Evolutionary conservation across 2,329 filamentous ascomycete species (phyloP).

Genomic region (Zymoseptoria brevis): DNA sequence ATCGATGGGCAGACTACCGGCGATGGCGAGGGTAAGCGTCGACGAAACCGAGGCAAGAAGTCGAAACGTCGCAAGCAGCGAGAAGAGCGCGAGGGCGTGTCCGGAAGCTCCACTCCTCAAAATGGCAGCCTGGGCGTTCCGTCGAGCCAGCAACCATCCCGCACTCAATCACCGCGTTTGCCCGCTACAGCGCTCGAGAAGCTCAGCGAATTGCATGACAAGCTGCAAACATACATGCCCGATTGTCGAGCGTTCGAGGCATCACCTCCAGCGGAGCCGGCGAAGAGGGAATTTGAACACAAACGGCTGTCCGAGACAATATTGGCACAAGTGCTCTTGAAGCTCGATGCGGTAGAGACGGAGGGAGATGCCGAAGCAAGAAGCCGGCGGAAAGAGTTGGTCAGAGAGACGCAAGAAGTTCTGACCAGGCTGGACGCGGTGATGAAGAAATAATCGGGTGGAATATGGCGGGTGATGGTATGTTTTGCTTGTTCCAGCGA

Average conservation of each 20-base stretch:
- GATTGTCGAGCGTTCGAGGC: constrained; percentile 54
- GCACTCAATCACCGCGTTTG: constrained; percentile 35
- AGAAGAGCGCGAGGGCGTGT: constrained; percentile 27
- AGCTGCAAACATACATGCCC: constrained; percentile 60
- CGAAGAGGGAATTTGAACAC: constrained; percentile 66
- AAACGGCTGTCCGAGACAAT: constrained; percentile 67
- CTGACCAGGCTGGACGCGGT: constrained; percentile 56
- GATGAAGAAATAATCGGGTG: constrained; percentile 13
- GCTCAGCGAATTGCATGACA: constrained; percentile 56
- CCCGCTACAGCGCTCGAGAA: constrained; percentile 49
- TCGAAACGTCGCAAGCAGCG: constrained; percentile 38
- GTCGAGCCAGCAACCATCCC: constrained; percentile 26
- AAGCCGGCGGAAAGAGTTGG: constrained; percentile 59
- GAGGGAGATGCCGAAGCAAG: constrained; percentile 61
- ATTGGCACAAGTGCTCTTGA: constrained; percentile 66
- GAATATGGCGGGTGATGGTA: neutral
- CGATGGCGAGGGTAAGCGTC: constrained; percentile 33
- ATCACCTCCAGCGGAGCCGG: constrained; percentile 55
- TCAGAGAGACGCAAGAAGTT: constrained; percentile 61
- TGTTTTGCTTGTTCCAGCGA: neutral
- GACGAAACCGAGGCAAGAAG: constrained; percentile 32
- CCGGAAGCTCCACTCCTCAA: constrained; percentile 28
- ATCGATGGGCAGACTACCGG: constrained; percentile 22
- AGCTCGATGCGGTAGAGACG: constrained; percentile 68
- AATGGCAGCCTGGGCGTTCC: constrained; percentile 30